Base-by-base conservation (phyloP, 768 basidiomycete genomes). In the Porpolomopsis calyptriformis region DNA sequence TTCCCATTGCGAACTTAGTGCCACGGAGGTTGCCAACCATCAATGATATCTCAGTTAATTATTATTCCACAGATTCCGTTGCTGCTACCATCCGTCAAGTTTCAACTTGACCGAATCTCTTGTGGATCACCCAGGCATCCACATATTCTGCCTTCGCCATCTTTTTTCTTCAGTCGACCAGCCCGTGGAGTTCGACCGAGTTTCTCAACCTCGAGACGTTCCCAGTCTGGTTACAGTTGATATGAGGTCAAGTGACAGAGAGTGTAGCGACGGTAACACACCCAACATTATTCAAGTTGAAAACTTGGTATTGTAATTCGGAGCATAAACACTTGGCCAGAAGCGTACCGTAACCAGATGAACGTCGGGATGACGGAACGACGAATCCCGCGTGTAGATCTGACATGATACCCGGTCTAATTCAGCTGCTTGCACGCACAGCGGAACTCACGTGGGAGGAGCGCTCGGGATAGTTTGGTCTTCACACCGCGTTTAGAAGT, bases 251-350 rank as follows among this genome's bases (percentile, higher is more conserved):
- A n/a, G n/a, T n/a, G n/a, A n/a, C n/a, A n/a, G n/a, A n/a, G n/a
- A n/a, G n/a, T n/a, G n/a, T n/a, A n/a, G n/a, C n/a, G n/a, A n/a
- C n/a, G n/a, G n/a, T n/a, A 27, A 60, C 71, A 55, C 49, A 81
- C 84, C 69, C n/a, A n/a, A 80, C 77, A 61, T 85, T 94, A 29
- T 96, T 90, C 35, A 96, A 73, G 60, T 96, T 94, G 71, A 96
- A 94, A 20, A 94, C 78, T 82, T 85, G 3, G 76, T 82, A 53
- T 75, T 68, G 64, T 85, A 85, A 26, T 86, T 67, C 0, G 90
- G 93, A 1, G 77, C 93, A 55, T 88, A 89, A 96, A 2, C 86
- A 86, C 49, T 71, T 73, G 2, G 85, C 90, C 29, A 97, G 74
- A 5, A 76, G 66, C 34, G 66, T 64, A 14, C 91, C 92, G 55